phyloP scores from a whole-genome alignment of 805 yeast genomes.

The Yamadazyma nakazawae region DNA sequence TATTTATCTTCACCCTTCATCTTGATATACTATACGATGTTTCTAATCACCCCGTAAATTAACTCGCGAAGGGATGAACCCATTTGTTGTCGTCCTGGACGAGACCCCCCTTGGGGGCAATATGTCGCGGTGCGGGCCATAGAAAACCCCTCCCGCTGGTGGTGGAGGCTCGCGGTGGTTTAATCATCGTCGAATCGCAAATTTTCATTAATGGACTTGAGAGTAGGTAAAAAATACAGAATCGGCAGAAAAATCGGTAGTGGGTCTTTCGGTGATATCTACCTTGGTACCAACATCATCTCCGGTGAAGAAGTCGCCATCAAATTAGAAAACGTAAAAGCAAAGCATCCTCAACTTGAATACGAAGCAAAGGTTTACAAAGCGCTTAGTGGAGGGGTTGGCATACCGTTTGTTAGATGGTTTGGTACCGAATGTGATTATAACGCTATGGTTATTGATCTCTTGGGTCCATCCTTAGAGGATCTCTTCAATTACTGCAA shows the following conservation, averaged over 20 bases:
- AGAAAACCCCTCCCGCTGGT: background rate
- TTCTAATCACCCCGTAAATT: too few relatives aligned
- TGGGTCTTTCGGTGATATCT: conserved; percentile 97
- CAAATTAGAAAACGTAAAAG: conserved; percentile 82
- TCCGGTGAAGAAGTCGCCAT: conserved; percentile 98
- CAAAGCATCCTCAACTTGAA: conserved; percentile 95
- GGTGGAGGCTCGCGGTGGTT: background rate
- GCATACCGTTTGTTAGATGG: conserved; percentile 94
- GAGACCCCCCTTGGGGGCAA: too few relatives aligned
- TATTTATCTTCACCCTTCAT: too few relatives aligned
- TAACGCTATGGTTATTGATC: conserved; percentile 94
- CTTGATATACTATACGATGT: too few relatives aligned
- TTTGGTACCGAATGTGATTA: conserved; percentile 95
- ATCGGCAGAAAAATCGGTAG: conserved; percentile 95
- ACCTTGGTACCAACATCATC: conserved; percentile 86
- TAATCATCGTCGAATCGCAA: conserved; percentile 1
- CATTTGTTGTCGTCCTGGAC: too few relatives aligned
- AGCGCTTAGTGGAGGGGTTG: conserved; percentile 93
- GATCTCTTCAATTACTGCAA: conserved; percentile 95
- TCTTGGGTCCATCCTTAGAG: conserved; percentile 92
- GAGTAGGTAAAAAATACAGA: conserved; percentile 84
- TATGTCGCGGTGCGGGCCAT: too few relatives aligned
- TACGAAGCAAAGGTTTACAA: conserved; percentile 96
- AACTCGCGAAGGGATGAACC: too few relatives aligned
- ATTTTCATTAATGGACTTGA: conserved; percentile 19